These are phyloP conservation scores for Symbiodinium natans DNA, from an alignment of 73 alveolate species.

Conservation along the genomic window DNA sequence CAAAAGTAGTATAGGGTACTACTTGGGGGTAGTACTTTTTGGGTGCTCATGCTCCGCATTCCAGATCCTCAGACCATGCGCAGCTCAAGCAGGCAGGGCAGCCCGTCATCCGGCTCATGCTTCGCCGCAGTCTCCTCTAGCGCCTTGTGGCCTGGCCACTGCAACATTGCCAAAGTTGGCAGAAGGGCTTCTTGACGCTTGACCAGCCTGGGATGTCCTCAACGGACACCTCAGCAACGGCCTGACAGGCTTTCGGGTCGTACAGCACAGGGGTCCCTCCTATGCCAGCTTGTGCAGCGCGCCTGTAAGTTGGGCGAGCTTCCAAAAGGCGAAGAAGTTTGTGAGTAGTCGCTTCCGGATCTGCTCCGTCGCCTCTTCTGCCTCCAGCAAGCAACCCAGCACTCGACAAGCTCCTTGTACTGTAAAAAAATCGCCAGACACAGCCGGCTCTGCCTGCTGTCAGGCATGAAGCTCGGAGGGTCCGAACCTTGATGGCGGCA, in stretches of 20 bases:
- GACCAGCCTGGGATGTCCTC: not conserved
- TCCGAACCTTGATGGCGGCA: not conserved
- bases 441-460: not conserved
- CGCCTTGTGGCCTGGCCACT: not conserved
- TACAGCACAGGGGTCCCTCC: no score
- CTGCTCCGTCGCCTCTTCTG: constrained; percentile 35
- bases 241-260: not conserved
- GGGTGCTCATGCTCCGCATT: no score
- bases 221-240: not conserved
- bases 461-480: not conserved
- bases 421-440: no score
- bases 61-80: no score
- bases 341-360: constrained; percentile 64
- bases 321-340: constrained; percentile 24
- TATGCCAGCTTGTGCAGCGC: no score
- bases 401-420: not conserved
- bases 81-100: not conserved
- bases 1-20: no score
- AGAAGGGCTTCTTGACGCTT: no score
- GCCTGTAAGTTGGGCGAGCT: constrained; percentile 79
- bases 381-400: not conserved
- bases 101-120: not conserved
- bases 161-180: no score
- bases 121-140: not conserved
- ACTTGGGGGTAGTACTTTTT: no score